Evolutionary conservation across 441 rosid species (phyloP).

Genomic region (Daphne laureola): DNA sequence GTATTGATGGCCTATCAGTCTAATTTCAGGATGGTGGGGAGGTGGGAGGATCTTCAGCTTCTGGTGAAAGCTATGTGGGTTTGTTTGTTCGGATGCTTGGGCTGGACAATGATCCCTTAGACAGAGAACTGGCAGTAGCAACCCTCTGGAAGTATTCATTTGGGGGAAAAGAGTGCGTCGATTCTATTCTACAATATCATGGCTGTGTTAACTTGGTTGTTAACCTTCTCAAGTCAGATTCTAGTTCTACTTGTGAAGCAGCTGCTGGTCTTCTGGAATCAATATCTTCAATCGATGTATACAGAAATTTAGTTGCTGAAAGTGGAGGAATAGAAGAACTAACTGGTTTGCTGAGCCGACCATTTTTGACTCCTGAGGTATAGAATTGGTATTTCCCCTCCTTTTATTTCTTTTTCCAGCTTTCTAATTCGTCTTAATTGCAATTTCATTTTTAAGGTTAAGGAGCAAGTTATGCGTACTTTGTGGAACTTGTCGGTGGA

Average conservation of each 20-base stretch:
- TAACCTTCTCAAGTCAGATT: conserved; percentile 62
- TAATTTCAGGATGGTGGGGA: conserved; percentile 37
- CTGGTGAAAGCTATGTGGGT: conserved; percentile 51
- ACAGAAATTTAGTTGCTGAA: conserved; percentile 67
- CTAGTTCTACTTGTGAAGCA: conserved; percentile 55
- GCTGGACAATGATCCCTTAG: conserved; percentile 68
- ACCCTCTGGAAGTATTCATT: conserved; percentile 74
- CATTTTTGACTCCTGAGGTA: conserved; percentile 72
- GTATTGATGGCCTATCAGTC: conserved; percentile 15
- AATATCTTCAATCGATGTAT: conserved; percentile 52
- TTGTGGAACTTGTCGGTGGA: conserved; percentile 83
- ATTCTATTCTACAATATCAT: conserved; percentile 63
- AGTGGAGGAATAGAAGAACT: conserved; percentile 82
- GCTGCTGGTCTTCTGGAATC: conserved; percentile 78
- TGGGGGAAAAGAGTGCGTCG: conserved; percentile 70
- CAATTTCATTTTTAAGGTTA: conserved; percentile 39
- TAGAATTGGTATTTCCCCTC: conserved; percentile 21
- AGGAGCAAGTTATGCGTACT: conserved; percentile 63
- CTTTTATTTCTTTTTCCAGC: conserved; percentile 13
- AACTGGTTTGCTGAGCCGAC: conserved; percentile 42
- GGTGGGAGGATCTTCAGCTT: conserved; percentile 30
- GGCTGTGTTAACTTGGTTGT: conserved; percentile 67
- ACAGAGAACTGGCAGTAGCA: conserved; percentile 69
- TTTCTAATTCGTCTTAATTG: conserved; percentile 9
- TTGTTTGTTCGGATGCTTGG: conserved; percentile 89